Evolutionary conservation across 495 filamentous ascomycete genomes (phyloP), one percentile per base, ranked within the genome.

Genomic region (Aspergillus baeticus): DNA sequence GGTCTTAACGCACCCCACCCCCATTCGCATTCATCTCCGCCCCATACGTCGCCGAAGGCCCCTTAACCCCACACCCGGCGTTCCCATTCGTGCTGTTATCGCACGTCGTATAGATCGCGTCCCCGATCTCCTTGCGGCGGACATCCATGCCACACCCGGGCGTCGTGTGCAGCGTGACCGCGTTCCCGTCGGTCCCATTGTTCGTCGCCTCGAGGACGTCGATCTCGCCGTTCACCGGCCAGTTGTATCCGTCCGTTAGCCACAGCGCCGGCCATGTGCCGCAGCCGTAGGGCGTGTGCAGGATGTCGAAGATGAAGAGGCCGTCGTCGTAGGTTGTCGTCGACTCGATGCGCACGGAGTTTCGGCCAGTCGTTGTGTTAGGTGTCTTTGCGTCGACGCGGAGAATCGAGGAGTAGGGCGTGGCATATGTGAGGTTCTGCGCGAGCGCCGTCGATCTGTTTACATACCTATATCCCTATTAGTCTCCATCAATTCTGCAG

Each of bases 221-320:
- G 22, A 81, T 80, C 55, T 81, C 78, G 7, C 78, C 78, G 41
- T 80, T 77, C 0, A 33, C 48, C 0, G 85, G 85, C 85, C 85
- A 88, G 33, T 81, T 78, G 15, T 72, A 63, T 0, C 80, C 77
- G 14, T 80, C 84, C 1, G 83, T 83, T 7, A 87, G 66, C 85
- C 85, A 88, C 18, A 89, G 79, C 0, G 81, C 81, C 0, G 80
- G 80, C 81, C 81, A 83, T 13, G 79, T 81, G 1, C 70, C 79
- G 56, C 80, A 84, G 15, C 76, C 77, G 43, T 72, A 73, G 14
- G 78, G 79, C 0, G 73, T 68, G 41, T 80, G 77, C 3, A 77
- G 46, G 62, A 82, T 76, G 46, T 84, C 81, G 55, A 83, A 83
- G 59, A 84, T 57, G 61, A 84, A 84, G 2, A 84, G 72, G 1